phyloP scores from a whole-genome alignment of 768 basidiomycete species.

The Hirschioporus abietinus region DNA sequence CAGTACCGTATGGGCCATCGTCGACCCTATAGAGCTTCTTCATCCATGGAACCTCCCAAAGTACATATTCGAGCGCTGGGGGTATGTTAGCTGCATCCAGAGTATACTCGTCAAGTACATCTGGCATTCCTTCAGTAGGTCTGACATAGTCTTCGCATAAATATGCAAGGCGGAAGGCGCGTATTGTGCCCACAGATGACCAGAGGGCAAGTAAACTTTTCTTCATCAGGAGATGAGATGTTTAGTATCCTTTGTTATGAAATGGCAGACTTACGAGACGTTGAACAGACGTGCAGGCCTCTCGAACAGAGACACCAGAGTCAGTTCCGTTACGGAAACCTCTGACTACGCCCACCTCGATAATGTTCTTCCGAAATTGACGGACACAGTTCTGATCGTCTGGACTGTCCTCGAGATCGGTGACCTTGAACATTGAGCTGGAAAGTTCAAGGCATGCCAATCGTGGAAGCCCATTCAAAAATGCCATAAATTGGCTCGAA shows the following conservation, averaged over 20 bases:
- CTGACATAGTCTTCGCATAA: background rate
- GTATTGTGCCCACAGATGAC: background rate
- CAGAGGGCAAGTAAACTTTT: background rate
- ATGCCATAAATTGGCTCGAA: background rate
- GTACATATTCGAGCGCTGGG: background rate
- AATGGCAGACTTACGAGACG: background rate
- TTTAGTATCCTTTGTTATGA: background rate
- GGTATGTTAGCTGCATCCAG: background rate
- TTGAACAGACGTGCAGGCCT: background rate
- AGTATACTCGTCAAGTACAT: background rate
- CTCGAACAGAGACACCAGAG: background rate
- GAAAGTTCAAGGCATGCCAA: background rate
- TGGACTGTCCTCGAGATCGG: background rate
- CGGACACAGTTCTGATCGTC: background rate
- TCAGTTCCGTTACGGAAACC: background rate
- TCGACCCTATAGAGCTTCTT: background rate
- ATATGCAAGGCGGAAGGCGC: background rate
- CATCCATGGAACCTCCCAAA: background rate
- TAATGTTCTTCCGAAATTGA: background rate
- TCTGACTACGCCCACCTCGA: background rate
- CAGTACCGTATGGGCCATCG: background rate
- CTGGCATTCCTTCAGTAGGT: background rate
- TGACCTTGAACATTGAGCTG: background rate
- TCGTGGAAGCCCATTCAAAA: background rate
- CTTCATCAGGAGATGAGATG: background rate